Conservation (phyloP, 495 filamentous ascomycete genomes). For the Letharia columbiana region DNA sequence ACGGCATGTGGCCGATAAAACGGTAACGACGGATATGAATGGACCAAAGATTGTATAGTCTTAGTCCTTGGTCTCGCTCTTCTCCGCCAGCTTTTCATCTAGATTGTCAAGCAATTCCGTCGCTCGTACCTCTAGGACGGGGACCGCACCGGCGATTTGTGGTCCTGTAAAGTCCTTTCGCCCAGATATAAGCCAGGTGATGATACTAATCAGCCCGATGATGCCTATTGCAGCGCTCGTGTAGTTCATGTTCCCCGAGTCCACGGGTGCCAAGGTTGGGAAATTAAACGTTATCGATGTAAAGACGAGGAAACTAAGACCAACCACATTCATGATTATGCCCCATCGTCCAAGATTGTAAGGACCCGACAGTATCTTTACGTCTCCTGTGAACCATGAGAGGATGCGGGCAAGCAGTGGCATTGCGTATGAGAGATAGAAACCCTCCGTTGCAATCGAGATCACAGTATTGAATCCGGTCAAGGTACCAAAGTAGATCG, state of each 20-base stretch:
- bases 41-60: not conserved
- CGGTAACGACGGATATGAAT: not conserved
- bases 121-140: slow-evolving; percentile 10
- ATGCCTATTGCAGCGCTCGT: slow-evolving; percentile 48
- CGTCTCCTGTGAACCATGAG: slow-evolving; percentile 40
- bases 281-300: slow-evolving; percentile 52
- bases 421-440: slow-evolving; percentile 53
- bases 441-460: slow-evolving; percentile 48
- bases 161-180: slow-evolving; percentile 46
- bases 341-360: slow-evolving; percentile 35
- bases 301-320: slow-evolving; percentile 46
- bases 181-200: slow-evolving; percentile 48
- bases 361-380: slow-evolving; percentile 31
- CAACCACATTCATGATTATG: slow-evolving; percentile 39
- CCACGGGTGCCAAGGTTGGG: slow-evolving; percentile 42
- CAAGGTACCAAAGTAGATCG: slow-evolving; percentile 50
- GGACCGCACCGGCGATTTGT: slow-evolving; percentile 16
- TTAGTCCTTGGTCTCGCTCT: not conserved
- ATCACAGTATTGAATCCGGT: slow-evolving; percentile 52
- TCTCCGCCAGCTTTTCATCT: not conserved
- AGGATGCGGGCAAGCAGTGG: slow-evolving; percentile 44
- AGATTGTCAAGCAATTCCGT: not conserved
- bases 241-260: slow-evolving; percentile 50
- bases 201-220: slow-evolving; percentile 41
- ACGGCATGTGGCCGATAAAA: not conserved